Base-by-base conservation (phyloP, 352 stramenopile genomes). In the Pythium catenulatum region DNA sequence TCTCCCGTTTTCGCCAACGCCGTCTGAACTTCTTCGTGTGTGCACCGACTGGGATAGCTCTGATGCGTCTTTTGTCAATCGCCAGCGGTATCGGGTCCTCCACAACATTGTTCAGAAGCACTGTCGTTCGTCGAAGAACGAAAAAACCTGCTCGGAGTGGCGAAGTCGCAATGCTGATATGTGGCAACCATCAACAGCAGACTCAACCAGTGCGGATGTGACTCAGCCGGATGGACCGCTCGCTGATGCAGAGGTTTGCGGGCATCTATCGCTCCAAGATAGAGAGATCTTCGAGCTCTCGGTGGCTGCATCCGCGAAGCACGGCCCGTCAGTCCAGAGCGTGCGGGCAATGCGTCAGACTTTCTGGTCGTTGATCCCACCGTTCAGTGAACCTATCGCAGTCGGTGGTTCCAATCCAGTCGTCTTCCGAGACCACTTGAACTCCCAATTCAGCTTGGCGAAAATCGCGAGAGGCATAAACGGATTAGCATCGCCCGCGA, bases 21-120 rank as follows among this genome's bases (percentile, higher is more conserved):
- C 23, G 9, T 50, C 25, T 23, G 34, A 39, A 7, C 36, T 70
- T 17, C 61, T 52, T 32, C 34, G 37, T 9, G 15, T 70, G 4
- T 70, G 61, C 61, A 30, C 8, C 9, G 11, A 30, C 5, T 70
- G 61, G 61, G 34, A 70, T 17, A 50, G 32, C 2, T 34, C 32
- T 14, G 32, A 32, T 13, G 34, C 61, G 23, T 50, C 34, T 27
- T 70, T 70, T 23, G 25, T 70, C 21, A 52, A 82, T 45, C 37
- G 32, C 0, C 72, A 83, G 27, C 58, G 74, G 2, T 87, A 81
- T 27, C 63, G 32, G 5, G 52, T 70, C 15, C n/a, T 87, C 0
- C 6, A 83, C 8, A 87, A 84, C 48, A 13, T 87, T 8, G 5
- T 83, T 13, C 65, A 80, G 36, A 87, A 87, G 37, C 70, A 45